Evolutionary conservation across 176 grass and related monocot species (phyloP).

Genomic region (Aegilops bicornis): DNA sequence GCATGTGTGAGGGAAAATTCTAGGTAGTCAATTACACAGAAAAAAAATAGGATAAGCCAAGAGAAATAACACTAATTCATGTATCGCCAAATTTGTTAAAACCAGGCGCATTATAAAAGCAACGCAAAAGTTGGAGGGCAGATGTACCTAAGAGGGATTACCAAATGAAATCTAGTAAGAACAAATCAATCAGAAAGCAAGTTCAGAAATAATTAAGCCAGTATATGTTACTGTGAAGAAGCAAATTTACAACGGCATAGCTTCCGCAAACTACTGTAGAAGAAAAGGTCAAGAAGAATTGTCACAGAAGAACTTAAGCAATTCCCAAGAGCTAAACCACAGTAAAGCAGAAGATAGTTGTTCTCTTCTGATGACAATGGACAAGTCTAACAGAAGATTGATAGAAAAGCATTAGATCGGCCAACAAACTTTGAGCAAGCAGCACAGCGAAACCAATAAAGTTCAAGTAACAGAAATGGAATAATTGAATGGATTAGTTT

Average conservation of each 20-base stretch:
- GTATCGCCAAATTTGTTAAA: neutral
- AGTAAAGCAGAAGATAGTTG: neutral
- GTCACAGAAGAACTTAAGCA: neutral
- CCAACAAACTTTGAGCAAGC: conserved; percentile 3
- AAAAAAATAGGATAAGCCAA: conserved; percentile 4
- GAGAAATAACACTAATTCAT: conserved; percentile 16
- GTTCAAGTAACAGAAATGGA: neutral
- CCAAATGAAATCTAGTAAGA: conserved; percentile 12
- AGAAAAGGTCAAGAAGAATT: neutral
- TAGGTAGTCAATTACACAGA: neutral
- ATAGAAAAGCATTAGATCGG: neutral
- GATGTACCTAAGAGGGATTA: neutral
- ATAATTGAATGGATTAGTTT: neutral
- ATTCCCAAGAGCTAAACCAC: neutral
- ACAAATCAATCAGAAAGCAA: neutral
- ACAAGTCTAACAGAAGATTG: neutral
- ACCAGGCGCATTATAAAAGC: neutral
- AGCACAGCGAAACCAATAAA: conserved; percentile 1
- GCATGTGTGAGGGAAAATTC: conserved; percentile 8
- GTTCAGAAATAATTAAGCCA: conserved; percentile 10
- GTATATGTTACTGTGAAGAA: neutral
- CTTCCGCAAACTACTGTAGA: neutral
- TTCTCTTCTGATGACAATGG: neutral
- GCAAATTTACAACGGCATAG: neutral
- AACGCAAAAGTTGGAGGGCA: neutral